phyloP scores from a whole-genome alignment of 2,329 filamentous ascomycete species.

The Aspergillus sp. region DNA sequence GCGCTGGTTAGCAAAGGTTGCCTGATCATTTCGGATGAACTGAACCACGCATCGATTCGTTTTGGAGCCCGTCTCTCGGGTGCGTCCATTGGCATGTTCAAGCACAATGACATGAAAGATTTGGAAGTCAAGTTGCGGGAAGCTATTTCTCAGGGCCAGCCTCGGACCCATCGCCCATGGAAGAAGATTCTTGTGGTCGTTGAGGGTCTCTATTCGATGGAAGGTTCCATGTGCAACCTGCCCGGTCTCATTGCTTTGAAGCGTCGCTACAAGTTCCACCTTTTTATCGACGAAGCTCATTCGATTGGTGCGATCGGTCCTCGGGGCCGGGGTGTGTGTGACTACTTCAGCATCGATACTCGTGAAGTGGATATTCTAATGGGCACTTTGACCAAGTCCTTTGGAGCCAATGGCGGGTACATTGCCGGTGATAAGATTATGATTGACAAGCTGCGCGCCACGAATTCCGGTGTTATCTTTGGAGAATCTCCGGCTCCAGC shows the following conservation, averaged over 20 bases:
- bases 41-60: constrained; percentile 96
- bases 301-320: constrained; percentile 90
- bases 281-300: constrained; percentile 95
- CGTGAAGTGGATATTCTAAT: constrained; percentile 88
- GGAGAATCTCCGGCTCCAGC: constrained; percentile 83
- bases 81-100: constrained; percentile 92
- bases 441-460: constrained; percentile 81
- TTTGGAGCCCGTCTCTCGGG: constrained; percentile 90
- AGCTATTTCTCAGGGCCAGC: constrained; percentile 91
- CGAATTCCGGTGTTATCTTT: constrained; percentile 78
- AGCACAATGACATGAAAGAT: constrained; percentile 91
- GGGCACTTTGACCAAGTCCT: constrained; percentile 97
- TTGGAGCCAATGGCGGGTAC: constrained; percentile 96
- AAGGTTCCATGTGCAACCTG: constrained; percentile 97
- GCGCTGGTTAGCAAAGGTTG: constrained; percentile 88
- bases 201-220: constrained; percentile 98
- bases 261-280: constrained; percentile 92
- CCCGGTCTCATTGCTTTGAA: constrained; percentile 81
- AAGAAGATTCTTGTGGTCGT: constrained; percentile 97
- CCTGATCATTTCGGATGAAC: constrained; percentile 89
- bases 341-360: constrained; percentile 91
- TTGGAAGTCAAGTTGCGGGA: constrained; percentile 82
- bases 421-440: constrained; percentile 82
- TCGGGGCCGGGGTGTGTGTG: constrained; percentile 83
- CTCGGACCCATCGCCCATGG: constrained; percentile 96